Conservation (phyloP, 2,329 filamentous ascomycete genomes). For the Blastomyces emzantsi region DNA sequence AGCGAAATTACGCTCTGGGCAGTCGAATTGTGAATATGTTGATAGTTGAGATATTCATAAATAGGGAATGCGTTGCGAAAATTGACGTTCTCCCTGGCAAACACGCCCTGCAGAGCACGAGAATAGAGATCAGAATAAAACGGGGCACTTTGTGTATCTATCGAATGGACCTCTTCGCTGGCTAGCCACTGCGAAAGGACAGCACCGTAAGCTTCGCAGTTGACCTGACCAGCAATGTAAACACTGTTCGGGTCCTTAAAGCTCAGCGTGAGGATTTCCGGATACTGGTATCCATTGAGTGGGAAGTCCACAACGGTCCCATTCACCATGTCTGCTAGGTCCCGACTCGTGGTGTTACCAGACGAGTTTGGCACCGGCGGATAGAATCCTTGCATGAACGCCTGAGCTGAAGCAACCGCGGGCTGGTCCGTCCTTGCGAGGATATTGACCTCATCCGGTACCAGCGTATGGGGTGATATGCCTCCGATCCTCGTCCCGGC, state of each 20-base stretch:
- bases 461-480: conserved; percentile 38
- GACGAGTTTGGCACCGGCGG: conserved; percentile 39
- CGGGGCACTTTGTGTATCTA: conserved; percentile 27
- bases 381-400: conserved; percentile 55
- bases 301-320: conserved; percentile 40
- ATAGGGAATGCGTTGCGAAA: conserved; percentile 47
- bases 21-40: conserved; percentile 43
- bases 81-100: conserved; percentile 33
- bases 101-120: conserved; percentile 36
- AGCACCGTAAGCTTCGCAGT: conserved; percentile 34
- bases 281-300: conserved; percentile 50
- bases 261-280: conserved; percentile 39
- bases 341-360: conserved; percentile 24
- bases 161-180: conserved; percentile 34
- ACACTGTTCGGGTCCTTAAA: conserved; percentile 43
- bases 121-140: conserved; percentile 43
- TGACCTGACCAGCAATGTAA: conserved; percentile 41
- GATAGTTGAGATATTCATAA: conserved; percentile 49
- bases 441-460: conserved; percentile 41
- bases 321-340: conserved; percentile 39
- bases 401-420: conserved; percentile 46
- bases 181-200: conserved; percentile 35
- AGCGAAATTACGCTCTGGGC: conserved; percentile 26
- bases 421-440: conserved; percentile 42
- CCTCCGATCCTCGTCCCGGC: conserved; percentile 34